phyloP scores from a whole-genome alignment of 208 protist genomes.

The Tritrichomonas musculus region DNA sequence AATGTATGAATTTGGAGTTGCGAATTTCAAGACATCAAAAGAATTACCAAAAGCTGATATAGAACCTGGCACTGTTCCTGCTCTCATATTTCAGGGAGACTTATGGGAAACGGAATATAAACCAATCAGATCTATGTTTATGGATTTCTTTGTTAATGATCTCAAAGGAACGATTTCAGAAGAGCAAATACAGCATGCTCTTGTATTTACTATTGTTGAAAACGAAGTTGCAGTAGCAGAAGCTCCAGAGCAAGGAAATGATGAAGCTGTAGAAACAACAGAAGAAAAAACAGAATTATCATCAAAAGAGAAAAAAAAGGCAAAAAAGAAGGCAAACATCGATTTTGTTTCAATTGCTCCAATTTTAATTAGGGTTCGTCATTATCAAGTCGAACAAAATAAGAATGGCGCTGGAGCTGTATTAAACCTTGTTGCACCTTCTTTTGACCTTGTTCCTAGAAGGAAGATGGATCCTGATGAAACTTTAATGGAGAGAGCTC shows the following conservation, averaged over 20 bases:
- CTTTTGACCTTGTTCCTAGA: neutral
- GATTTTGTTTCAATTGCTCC: no score
- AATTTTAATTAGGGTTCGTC: neutral
- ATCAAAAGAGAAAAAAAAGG: no score
- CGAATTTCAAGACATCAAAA: neutral
- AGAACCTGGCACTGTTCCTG: neutral
- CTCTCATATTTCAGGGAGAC: neutral
- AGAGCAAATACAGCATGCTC: neutral
- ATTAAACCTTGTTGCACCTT: neutral
- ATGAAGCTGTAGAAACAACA: no score
- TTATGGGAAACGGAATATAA: neutral
- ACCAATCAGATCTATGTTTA: neutral
- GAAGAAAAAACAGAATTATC: neutral
- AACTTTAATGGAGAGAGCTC: neutral
- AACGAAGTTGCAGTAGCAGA: neutral
- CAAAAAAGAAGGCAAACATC: no score
- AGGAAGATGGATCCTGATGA: neutral
- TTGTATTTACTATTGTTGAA: neutral
- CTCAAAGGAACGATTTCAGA: neutral
- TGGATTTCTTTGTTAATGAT: slow-evolving; percentile 17
- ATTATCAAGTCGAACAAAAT: neutral
- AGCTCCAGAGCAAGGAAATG: no score
- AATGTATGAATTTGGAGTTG: slow-evolving; percentile 20
- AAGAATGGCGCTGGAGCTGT: neutral
- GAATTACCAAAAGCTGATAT: neutral